Evolutionary conservation across 805 yeast genomes (phyloP), one percentile per base, ranked within the genome.

Genomic region (Lachancea thermotolerans): DNA sequence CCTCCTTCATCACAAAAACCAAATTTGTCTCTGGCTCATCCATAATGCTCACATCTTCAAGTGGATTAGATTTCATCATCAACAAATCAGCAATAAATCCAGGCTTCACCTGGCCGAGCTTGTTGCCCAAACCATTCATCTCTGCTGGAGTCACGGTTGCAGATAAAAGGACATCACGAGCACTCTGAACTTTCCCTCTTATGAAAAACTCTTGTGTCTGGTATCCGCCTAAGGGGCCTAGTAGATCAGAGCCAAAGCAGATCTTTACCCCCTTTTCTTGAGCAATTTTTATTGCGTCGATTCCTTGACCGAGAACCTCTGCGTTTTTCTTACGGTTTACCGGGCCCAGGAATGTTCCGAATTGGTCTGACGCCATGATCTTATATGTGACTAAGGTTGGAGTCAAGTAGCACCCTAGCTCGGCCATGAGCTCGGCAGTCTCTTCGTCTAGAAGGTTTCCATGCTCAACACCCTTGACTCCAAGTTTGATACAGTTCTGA

Each of bases 1-100:
- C 50, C 1, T 41, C 50, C 32, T 47, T 47, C 50, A 47, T 47
- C 10, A 47, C 46, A 15, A 41, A 25, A 2, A 47, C 40, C 10
- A 47, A 34, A 35, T 47, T 47, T 8, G 45, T 47, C 31, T 47
- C 50, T 2, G 50, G 50, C 30, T 47, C 48, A 41, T 47, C 50
- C 9, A 47, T 31, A 18, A 44, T 25, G 17, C 29, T 17, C 2
- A 47, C 45, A 36, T 47, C 32, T 21, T 45, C 50, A 9, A 47
- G 33, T 14, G 50, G 50, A 32, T 47, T 47, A 6, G 42, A 28
- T 7, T 45, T 47, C 48, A 47, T 45, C 48, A 47, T 27, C 16
- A 47, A 28, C 30, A 47, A 15, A 28, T 47, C 50, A 10, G 50
- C 50, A 12, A 45, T 35, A 27, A 44, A 47, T 2, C 50, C 50